These are phyloP conservation scores for Hypoxylon intermedium DNA, from an alignment of 495 filamentous ascomycete genomes.

Conservation along the genomic window DNA sequence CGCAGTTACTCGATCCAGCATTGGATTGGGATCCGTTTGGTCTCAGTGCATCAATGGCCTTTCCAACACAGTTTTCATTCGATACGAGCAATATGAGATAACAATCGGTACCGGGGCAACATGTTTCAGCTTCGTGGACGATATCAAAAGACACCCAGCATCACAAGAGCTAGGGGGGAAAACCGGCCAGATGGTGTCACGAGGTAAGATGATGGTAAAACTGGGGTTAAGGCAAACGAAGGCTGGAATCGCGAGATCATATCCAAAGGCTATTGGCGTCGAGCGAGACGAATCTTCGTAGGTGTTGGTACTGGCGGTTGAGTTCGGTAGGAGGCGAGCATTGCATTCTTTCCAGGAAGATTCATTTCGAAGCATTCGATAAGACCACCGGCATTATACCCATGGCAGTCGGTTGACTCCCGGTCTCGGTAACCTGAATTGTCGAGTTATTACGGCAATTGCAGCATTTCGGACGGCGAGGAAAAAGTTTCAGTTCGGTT, in stretches of 20 bases:
- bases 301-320: neutral
- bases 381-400: conserved; percentile 30
- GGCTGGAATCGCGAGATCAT: conserved; percentile 1
- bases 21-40: conserved; percentile 92
- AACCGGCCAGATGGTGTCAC: neutral
- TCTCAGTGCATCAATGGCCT: conserved; percentile 90
- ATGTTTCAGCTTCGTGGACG: neutral
- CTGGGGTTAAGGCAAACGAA: neutral
- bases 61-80: conserved; percentile 87
- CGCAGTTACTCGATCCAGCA: conserved; percentile 77
- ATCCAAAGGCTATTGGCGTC: conserved; percentile 2
- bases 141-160: neutral
- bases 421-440: conserved; percentile 11
- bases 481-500: conserved; percentile 27
- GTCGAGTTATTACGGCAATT: conserved; percentile 18
- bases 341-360: conserved; percentile 14
- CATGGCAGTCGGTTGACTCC: conserved; percentile 26
- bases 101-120: neutral
- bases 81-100: conserved; percentile 69
- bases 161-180: neutral
- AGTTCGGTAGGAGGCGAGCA: conserved; percentile 8
- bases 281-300: neutral
- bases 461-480: conserved; percentile 20
- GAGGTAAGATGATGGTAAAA: conserved; percentile 1
- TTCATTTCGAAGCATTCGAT: conserved; percentile 24